phyloP scores from a whole-genome alignment of 106 monocot genomes.

The Iris macrosiphon region DNA sequence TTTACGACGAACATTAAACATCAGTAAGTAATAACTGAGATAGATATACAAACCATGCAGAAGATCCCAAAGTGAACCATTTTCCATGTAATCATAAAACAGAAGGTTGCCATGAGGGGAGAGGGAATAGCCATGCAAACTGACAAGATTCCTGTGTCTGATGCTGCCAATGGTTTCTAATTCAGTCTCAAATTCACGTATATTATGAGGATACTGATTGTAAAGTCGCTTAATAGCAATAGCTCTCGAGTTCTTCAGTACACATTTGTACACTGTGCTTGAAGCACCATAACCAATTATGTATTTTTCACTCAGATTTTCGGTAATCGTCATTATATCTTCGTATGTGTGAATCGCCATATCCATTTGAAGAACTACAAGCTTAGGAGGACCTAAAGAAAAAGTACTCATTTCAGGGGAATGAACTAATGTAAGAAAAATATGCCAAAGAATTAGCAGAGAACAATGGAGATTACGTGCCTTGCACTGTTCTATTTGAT shows the following conservation, averaged over 20 bases:
- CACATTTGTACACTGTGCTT: constrained; percentile 88
- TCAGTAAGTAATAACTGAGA: too few relatives aligned
- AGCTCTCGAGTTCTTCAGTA: constrained; percentile 65
- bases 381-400: constrained; percentile 64
- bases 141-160: constrained; percentile 86
- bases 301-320: constrained; percentile 87
- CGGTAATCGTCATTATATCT: constrained; percentile 83
- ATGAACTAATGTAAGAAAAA: neutral
- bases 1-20: too few relatives aligned
- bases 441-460: neutral
- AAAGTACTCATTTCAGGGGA: neutral
- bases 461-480: constrained; percentile 8
- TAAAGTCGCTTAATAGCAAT: constrained; percentile 81
- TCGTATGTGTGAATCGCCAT: constrained; percentile 89
- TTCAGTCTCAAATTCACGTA: constrained; percentile 89
- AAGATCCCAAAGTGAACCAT: constrained; percentile 98
- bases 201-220: constrained; percentile 57
- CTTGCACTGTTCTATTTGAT: constrained; percentile 28
- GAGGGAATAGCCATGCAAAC: constrained; percentile 85
- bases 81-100: constrained; percentile 98
- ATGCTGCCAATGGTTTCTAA: constrained; percentile 88
- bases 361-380: constrained; percentile 92
- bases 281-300: constrained; percentile 90
- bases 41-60: constrained; percentile 84
- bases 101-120: constrained; percentile 95